Evolutionary conservation across 352 stramenopile genomes (phyloP).

Genomic region (Phytophthora vignae): DNA sequence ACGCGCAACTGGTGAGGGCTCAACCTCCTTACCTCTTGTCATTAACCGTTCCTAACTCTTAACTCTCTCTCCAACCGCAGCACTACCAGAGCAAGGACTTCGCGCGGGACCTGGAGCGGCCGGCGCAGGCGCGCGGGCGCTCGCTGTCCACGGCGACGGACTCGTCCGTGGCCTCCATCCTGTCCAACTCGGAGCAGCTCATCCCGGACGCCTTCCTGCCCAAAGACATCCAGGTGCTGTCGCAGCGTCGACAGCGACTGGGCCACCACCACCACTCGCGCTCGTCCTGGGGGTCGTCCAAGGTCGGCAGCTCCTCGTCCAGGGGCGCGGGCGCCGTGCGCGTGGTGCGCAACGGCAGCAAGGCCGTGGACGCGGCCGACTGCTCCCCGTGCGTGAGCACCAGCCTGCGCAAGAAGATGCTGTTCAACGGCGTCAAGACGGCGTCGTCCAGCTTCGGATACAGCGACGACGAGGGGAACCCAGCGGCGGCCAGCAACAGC

Average conservation of each 20-base stretch:
- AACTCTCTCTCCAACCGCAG: neutral
- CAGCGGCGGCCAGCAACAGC: conserved; percentile 17
- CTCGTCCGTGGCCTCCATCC: conserved; percentile 63
- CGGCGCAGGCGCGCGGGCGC: conserved; percentile 35
- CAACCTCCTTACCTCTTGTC: no score
- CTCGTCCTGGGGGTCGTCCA: conserved; percentile 29
- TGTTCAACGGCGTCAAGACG: conserved; percentile 34
- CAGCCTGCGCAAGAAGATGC: conserved; percentile 35
- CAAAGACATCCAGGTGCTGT: conserved; percentile 74
- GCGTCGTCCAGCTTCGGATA: conserved; percentile 48
- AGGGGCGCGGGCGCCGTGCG: conserved; percentile 21
- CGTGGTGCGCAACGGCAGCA: conserved; percentile 26
- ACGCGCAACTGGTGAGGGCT: conserved; percentile 25
- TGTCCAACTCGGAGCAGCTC: conserved; percentile 67
- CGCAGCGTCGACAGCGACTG: conserved; percentile 51
- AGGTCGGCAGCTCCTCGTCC: conserved; percentile 31
- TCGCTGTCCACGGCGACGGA: conserved; percentile 54
- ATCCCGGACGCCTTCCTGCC: conserved; percentile 67
- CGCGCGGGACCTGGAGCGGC: conserved; percentile 28
- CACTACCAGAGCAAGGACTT: conserved; percentile 46
- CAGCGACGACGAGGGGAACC: conserved; percentile 43
- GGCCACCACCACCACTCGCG: conserved; percentile 34
- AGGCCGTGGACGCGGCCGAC: neutral
- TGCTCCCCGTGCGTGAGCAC: neutral
- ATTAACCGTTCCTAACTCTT: no score